These are phyloP conservation scores for Fusarium sublunatum DNA, from an alignment of 2,329 filamentous ascomycete genomes.

Conservation along the genomic window DNA sequence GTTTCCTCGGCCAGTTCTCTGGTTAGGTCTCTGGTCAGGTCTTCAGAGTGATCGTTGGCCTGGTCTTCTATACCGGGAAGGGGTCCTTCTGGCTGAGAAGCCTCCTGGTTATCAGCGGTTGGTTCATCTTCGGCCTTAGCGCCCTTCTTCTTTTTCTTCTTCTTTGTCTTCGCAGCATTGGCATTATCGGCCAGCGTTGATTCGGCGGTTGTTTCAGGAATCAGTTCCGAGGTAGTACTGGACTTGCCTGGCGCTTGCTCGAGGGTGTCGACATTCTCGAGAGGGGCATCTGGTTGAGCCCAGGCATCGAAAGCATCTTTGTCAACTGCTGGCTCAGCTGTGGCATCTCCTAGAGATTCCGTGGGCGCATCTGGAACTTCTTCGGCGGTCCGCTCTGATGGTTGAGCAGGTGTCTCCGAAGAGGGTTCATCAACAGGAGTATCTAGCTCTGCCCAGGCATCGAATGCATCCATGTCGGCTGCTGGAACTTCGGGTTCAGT, in stretches of 20 bases:
- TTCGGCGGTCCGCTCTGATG: not conserved
- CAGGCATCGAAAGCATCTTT: slow-evolving; percentile 37
- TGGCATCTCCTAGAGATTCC: not conserved
- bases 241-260: slow-evolving; percentile 16
- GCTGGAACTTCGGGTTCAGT: slow-evolving; percentile 5
- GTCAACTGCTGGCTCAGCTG: slow-evolving; percentile 8
- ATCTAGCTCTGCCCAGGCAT: slow-evolving; percentile 31
- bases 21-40: not conserved
- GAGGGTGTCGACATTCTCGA: slow-evolving; percentile 1
- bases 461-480: slow-evolving; percentile 30
- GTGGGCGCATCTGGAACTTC: not conserved
- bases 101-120: slow-evolving; percentile 20
- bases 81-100: slow-evolving; percentile 8
- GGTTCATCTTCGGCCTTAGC: slow-evolving; percentile 25
- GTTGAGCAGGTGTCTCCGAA: not conserved
- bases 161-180: slow-evolving; percentile 35
- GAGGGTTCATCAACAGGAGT: not conserved
- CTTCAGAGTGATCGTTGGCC: slow-evolving; percentile 6
- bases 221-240: slow-evolving; percentile 10
- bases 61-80: not conserved
- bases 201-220: slow-evolving; percentile 12
- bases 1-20: slow-evolving; percentile 3
- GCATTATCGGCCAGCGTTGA: slow-evolving; percentile 19
- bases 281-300: slow-evolving; percentile 17
- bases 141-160: slow-evolving; percentile 47